Evolutionary conservation across 2,329 filamentous ascomycete species (phyloP), one percentile per base, ranked within the genome.

Genomic region (Claviceps arundinis): DNA sequence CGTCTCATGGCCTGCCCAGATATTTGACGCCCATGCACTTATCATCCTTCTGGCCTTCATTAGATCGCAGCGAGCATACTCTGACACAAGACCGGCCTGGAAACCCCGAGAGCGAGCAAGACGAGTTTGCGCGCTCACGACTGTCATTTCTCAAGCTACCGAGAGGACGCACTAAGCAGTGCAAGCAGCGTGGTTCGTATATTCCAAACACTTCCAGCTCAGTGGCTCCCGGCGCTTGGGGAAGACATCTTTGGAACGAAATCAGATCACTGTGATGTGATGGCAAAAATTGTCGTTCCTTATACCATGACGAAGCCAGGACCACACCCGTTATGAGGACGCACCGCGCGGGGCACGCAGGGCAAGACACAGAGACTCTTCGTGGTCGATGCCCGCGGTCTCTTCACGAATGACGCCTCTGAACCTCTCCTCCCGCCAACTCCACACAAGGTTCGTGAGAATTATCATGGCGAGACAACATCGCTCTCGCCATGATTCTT

Each of bases 391-490:
- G 30, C 9, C 30, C 30, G 30, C 30, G 30, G 30, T 11, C 9
- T 34, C 30, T 11, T 11, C 30, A 34, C 9, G 30, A 34, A 34
- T 11, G 30, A 4, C 30, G 30, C 30, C 30, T 11, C 9, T 34
- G 30, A 9, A 34, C 30, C 30, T 9, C 30, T 11, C 30, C 30
- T 34, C 30, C 9, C 30, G 9, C 30, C 9, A 11, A 11, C 30
- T 11, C 9, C 81, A 0, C 77, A 74, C 51, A 78, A 34, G 9
- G 30, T 34, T 87, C 19, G 72, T 90, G 0, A 88, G 88, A 0
- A 94, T 94, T 63, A 87, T 82, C 30, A 87, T 94, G 0, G 79
- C 86, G 2, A 71, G 86, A 8, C 77, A 80, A 34, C 24, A 77
- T 87, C 1, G 78, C 85, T 0, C 65, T 89, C 17, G 79, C 80